A percentile compares a stretch with the other conserved stretches of the same genome.
Evolutionary conservation across 805 yeast genomes (phyloP).

Genomic region (Crinitomyces ghanaensis): DNA sequence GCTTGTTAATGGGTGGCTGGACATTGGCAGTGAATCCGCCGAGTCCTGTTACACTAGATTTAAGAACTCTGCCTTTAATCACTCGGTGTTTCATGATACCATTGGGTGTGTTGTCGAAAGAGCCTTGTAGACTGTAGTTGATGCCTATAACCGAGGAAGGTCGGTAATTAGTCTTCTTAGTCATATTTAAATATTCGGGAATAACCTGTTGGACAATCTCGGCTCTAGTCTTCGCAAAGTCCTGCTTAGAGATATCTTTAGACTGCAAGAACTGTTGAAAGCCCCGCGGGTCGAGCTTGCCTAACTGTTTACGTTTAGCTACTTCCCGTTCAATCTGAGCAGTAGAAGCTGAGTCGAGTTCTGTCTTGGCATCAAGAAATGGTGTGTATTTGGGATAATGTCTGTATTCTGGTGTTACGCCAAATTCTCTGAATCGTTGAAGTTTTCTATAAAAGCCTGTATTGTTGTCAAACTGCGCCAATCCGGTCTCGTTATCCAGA

Average conservation of each 20-base stretch:
- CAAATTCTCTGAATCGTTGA: constrained; percentile 21
- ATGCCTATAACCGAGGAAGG: constrained; percentile 18
- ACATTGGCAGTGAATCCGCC: constrained; percentile 23
- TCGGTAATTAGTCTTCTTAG: constrained; percentile 4
- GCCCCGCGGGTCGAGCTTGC: constrained; percentile 10
- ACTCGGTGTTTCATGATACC: constrained; percentile 17
- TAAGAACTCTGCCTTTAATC: constrained; percentile 20
- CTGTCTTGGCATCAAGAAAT: constrained; percentile 14
- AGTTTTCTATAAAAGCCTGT: constrained; percentile 19
- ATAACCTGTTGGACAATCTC: too few relatives aligned
- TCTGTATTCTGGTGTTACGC: constrained; percentile 18
- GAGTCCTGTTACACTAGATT: constrained; percentile 12
- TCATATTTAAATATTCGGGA: too few relatives aligned
- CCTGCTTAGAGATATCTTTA: constrained; percentile 4
- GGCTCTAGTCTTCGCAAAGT: constrained; percentile 5
- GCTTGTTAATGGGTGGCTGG: constrained; percentile 28
- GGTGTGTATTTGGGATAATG: constrained; percentile 9
- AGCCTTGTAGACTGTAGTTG: constrained; percentile 23
- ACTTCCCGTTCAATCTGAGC: constrained; percentile 11
- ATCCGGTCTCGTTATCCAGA: constrained; percentile 21
- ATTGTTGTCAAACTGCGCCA: constrained; percentile 21
- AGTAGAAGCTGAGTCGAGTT: constrained; percentile 5
- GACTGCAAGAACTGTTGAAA: constrained; percentile 7
- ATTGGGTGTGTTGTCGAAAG: constrained; percentile 21
- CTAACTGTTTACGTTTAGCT: constrained; percentile 10